Evolutionary conservation across 306 rosid species (phyloP).

Genomic region (Inga leiocalycina): DNA sequence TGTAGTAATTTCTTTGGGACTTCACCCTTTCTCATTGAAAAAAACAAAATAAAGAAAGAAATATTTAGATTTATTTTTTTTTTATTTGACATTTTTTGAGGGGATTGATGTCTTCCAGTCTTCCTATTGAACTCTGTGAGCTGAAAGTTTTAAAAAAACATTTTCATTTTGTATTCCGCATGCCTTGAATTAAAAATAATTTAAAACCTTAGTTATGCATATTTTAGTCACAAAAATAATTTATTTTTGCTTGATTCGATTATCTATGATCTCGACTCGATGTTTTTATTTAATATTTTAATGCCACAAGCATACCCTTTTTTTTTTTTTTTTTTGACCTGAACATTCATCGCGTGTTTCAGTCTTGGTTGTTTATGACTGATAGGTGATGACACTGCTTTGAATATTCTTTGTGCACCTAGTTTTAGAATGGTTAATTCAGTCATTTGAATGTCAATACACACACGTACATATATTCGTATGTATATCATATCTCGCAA

Average conservation of each 20-base stretch:
- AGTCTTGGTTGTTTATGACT: neutral
- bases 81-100: too few relatives aligned
- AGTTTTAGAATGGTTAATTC: neutral
- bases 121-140: neutral
- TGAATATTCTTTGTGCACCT: neutral
- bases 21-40: too few relatives aligned
- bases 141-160: too few relatives aligned
- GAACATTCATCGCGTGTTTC: too few relatives aligned
- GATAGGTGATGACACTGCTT: neutral
- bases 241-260: neutral
- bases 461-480: too few relatives aligned
- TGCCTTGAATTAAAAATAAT: neutral
- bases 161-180: neutral
- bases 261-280: neutral
- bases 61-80: too few relatives aligned
- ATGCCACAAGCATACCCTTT: neutral
- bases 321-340: neutral
- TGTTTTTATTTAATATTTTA: neutral
- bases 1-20: too few relatives aligned
- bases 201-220: neutral
- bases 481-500: too few relatives aligned
- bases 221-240: neutral
- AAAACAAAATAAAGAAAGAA: too few relatives aligned
- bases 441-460: neutral
- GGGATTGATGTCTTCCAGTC: too few relatives aligned